phyloP scores from a whole-genome alignment of 2,329 filamentous ascomycete genomes.

The Arthroderma uncinatum region DNA sequence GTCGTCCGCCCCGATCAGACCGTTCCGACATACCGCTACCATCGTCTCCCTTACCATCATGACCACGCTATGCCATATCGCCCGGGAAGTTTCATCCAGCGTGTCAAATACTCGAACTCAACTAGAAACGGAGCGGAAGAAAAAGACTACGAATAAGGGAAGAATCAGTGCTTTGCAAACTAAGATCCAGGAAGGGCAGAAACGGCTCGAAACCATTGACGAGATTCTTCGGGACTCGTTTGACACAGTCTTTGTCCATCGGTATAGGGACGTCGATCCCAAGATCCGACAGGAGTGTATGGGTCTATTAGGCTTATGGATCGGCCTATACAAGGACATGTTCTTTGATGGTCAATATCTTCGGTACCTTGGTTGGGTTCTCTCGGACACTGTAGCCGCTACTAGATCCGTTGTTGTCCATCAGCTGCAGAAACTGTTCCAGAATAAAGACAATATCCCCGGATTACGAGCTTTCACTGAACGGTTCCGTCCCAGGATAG shows the following conservation, averaged over 20 bases:
- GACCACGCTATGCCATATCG: conserved; percentile 63
- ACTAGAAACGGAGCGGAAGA: conserved; percentile 64
- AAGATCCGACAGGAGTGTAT: conserved; percentile 83
- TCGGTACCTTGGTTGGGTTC: conserved; percentile 88
- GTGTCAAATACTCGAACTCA: conserved; percentile 69
- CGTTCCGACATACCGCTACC: conserved; percentile 89
- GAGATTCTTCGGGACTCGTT: conserved; percentile 73
- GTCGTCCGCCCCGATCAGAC: conserved; percentile 75
- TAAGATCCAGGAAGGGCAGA: conserved; percentile 58
- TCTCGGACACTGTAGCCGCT: conserved; percentile 65
- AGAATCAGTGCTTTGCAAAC: conserved; percentile 63
- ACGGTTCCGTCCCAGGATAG: conserved; percentile 70
- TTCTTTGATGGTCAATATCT: conserved; percentile 88
- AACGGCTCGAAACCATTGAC: conserved; percentile 58
- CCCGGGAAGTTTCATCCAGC: conserved; percentile 57
- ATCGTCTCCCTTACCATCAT: conserved; percentile 71
- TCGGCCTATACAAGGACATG: conserved; percentile 67
- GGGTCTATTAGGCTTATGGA: conserved; percentile 78
- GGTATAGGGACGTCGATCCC: conserved; percentile 87
- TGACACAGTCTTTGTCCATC: conserved; percentile 84
- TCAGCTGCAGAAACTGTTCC: conserved; percentile 70
- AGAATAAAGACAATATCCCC: conserved; percentile 63
- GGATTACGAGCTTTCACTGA: conserved; percentile 84
- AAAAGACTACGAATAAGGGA: conserved; percentile 62
- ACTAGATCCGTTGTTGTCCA: conserved; percentile 78